These are phyloP conservation scores for Oxytropis ochrocephala DNA, from an alignment of 306 rosid genomes.

Conservation along the genomic window DNA sequence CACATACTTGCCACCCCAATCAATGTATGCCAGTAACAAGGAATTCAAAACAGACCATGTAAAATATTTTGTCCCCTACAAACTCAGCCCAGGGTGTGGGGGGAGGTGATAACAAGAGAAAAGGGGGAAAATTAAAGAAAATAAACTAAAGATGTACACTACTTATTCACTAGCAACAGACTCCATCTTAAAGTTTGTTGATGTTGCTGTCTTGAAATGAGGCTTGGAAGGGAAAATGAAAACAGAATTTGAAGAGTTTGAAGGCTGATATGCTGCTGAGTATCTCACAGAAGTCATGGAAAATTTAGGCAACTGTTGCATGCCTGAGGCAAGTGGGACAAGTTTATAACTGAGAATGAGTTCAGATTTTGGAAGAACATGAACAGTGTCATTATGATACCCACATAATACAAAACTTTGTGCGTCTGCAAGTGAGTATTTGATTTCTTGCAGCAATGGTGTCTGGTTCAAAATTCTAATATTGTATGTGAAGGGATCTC, in stretches of 20 bases:
- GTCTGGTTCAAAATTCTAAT: conserved; percentile 70
- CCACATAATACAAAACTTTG: conserved; percentile 88
- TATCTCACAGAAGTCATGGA: conserved; percentile 69
- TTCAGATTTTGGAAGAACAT: conserved; percentile 82
- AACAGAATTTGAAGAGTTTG: conserved; percentile 39
- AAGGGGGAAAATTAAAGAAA: not conserved
- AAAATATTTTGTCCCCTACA: not conserved
- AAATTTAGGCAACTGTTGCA: conserved; percentile 74
- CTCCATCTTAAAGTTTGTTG: conserved; percentile 36
- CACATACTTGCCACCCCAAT: not conserved
- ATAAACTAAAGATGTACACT: conserved; percentile 1
- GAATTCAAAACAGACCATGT: not conserved
- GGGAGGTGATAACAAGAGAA: not conserved
- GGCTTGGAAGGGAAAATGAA: conserved; percentile 88
- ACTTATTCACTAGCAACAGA: conserved; percentile 46
- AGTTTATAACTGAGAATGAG: conserved; percentile 74
- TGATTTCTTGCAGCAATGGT: conserved; percentile 72
- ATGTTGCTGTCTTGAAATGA: conserved; percentile 44
- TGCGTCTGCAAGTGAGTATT: conserved; percentile 66
- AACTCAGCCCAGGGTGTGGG: not conserved
- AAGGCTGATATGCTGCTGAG: conserved; percentile 69
- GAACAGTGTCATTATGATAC: conserved; percentile 62
- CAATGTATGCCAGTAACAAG: not conserved
- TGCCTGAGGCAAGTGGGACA: conserved; percentile 80
- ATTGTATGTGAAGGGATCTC: conserved; percentile 76